Conservation (phyloP, 1,284 basidiomycete genomes). For the Ganoderma resinaceum region DNA sequence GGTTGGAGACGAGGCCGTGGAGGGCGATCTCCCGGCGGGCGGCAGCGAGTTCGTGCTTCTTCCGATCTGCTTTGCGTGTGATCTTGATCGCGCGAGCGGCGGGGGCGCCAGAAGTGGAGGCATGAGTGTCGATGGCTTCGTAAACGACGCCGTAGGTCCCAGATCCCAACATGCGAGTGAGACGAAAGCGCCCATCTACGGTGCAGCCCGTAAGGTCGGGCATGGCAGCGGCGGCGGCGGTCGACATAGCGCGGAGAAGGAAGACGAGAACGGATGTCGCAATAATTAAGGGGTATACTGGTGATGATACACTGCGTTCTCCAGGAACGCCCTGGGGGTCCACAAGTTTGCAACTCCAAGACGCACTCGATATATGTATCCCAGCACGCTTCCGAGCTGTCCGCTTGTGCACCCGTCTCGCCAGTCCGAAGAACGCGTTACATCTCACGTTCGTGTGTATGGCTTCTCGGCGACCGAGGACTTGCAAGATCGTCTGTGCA, state of each 20-base stretch:
- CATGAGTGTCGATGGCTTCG: conserved; percentile 51
- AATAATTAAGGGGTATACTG: conserved; percentile 10
- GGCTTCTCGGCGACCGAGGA: conserved; percentile 18
- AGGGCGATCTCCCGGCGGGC: conserved; percentile 36
- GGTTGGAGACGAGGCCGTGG: conserved; percentile 60
- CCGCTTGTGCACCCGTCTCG: conserved; percentile 13
- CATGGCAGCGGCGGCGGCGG: conserved; percentile 18
- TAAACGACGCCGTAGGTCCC: conserved; percentile 21
- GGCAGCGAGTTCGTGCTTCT: conserved; percentile 16
- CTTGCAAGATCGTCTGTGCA: conserved; percentile 5
- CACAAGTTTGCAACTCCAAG: conserved; percentile 11
- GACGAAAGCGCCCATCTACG: conserved; percentile 47
- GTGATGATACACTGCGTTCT: conserved; percentile 11
- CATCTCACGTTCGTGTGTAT: conserved; percentile 22
- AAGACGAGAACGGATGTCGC: neutral
- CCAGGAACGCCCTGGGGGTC: conserved; percentile 18
- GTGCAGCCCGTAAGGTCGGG: conserved; percentile 33
- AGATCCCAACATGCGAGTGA: conserved; percentile 36
- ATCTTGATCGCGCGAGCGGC: conserved; percentile 17
- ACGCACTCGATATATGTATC: conserved; percentile 11
- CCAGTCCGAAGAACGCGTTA: conserved; percentile 6
- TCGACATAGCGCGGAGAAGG: conserved; percentile 11
- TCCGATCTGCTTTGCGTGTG: conserved; percentile 36
- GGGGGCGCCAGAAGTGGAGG: conserved; percentile 61
- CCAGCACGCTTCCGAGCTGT: conserved; percentile 14